A percentile compares a stretch with the other conserved stretches of the same genome.
These are phyloP conservation scores for Turnera subulata DNA, from an alignment of 345 rosid species.

Conservation along the genomic window DNA sequence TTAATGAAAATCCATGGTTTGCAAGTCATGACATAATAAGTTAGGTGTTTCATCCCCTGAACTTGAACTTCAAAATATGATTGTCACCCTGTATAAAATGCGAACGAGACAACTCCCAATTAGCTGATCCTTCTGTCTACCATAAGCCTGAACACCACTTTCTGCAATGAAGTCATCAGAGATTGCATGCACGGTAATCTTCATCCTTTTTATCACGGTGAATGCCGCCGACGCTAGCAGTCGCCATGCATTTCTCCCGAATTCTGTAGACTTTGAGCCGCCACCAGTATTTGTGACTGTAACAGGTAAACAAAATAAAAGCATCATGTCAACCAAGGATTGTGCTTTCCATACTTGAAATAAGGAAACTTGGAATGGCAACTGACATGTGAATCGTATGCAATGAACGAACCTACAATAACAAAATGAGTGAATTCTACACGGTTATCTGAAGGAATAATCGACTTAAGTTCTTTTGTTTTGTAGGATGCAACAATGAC, in stretches of 20 bases:
- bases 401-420: too few relatives aligned
- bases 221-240: not conserved
- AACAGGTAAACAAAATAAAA: conserved; percentile 35
- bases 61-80: conserved; percentile 5
- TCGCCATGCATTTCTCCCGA: too few relatives aligned
- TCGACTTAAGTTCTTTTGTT: too few relatives aligned
- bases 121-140: too few relatives aligned
- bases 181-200: conserved; percentile 21
- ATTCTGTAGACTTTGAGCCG: conserved; percentile 15
- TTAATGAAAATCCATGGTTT: not conserved
- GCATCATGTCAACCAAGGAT: not conserved
- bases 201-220: conserved; percentile 10
- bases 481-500: conserved; percentile 67
- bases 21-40: conserved; percentile 16
- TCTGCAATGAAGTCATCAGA: conserved; percentile 16
- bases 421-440: not conserved
- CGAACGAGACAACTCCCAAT: not conserved
- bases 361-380: not conserved
- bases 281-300: conserved; percentile 34
- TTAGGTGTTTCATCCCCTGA: conserved; percentile 24
- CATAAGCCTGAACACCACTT: too few relatives aligned
- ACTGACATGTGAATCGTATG: too few relatives aligned
- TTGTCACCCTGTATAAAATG: conserved; percentile 21
- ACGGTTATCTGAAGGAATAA: not conserved
- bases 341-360: not conserved